These are phyloP conservation scores for Capronia coronata DNA, from an alignment of 2,329 filamentous ascomycete species.

Conservation along the genomic window DNA sequence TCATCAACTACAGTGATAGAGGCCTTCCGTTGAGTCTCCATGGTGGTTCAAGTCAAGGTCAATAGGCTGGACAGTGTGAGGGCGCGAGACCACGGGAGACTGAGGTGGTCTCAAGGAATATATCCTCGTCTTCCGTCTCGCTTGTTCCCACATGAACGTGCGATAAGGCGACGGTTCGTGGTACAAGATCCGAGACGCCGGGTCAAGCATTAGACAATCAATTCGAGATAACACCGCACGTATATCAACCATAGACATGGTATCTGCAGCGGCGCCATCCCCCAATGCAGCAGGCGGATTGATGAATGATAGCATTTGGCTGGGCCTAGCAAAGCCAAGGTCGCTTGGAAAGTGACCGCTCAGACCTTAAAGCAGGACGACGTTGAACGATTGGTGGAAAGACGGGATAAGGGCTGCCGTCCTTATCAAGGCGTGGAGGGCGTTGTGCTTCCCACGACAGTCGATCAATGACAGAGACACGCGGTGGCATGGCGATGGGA, in stretches of 20 bases:
- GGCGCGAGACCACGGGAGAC: no score
- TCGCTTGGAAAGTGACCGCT: neutral
- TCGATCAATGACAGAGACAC: neutral
- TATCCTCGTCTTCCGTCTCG: no score
- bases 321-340: neutral
- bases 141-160: neutral
- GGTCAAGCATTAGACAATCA: neutral
- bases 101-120: no score
- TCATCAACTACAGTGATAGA: slow-evolving; percentile 20
- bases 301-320: neutral
- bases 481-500: neutral
- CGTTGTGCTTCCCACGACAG: neutral
- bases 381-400: neutral
- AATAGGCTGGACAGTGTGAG: no score
- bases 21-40: slow-evolving; percentile 10
- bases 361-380: neutral
- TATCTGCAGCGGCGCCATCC: neutral
- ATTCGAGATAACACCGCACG: neutral
- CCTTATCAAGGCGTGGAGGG: neutral
- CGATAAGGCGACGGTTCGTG: neutral
- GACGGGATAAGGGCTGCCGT: neutral
- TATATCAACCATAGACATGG: neutral
- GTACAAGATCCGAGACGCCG: neutral
- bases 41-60: neutral
- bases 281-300: slow-evolving; percentile 6